Conservation (phyloP, 257 asterid genomes). For the Nicotiana tabacum region DNA sequence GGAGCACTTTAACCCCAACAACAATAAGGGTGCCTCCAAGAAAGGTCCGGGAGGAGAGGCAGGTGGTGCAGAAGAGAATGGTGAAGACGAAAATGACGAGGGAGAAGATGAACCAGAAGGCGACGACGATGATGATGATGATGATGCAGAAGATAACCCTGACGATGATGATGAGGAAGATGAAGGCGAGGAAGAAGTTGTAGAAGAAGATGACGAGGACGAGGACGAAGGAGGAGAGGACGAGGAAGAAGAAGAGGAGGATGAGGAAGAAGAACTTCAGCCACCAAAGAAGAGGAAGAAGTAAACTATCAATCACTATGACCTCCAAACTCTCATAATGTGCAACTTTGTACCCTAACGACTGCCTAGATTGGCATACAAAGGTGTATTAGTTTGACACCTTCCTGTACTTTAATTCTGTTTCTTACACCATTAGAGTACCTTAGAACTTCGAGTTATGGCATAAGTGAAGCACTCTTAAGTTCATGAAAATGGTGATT, state of each 20-base stretch:
- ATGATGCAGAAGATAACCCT: slow-evolving; percentile 7
- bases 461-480: not conserved
- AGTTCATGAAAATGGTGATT: not conserved
- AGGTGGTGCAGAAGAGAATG: slow-evolving; percentile 11
- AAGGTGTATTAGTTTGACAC: not conserved
- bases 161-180: slow-evolving; percentile 32
- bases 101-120: slow-evolving; percentile 11
- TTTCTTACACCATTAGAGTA: not conserved
- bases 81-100: slow-evolving; percentile 22
- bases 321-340: not conserved
- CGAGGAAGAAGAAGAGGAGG: slow-evolving; percentile 23
- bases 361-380: not conserved
- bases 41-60: slow-evolving; percentile 28
- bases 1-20: slow-evolving; percentile 19
- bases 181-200: slow-evolving; percentile 8
- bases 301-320: slow-evolving; percentile 8
- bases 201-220: slow-evolving; percentile 24
- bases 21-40: slow-evolving; percentile 27
- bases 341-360: not conserved
- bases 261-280: slow-evolving; percentile 23
- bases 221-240: slow-evolving; percentile 21
- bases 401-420: not conserved
- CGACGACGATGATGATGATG: not conserved
- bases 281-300: slow-evolving; percentile 62
- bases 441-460: not conserved